These are phyloP conservation scores for Panicum hallii DNA, from an alignment of 202 grass and related monocot genomes.

Conservation along the genomic window DNA sequence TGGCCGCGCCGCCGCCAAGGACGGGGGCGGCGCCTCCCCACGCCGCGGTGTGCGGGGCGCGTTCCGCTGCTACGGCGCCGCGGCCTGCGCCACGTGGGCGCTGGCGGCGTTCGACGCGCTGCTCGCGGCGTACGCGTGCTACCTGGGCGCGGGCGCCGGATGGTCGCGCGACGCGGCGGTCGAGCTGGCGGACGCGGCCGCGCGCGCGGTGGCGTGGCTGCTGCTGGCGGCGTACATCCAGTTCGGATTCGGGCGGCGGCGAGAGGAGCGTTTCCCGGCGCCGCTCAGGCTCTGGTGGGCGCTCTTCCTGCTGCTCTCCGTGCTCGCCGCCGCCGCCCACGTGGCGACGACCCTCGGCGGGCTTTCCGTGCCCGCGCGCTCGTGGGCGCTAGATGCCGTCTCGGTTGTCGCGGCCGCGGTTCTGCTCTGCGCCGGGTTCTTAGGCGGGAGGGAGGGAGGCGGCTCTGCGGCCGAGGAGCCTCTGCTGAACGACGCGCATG, in stretches of 20 bases:
- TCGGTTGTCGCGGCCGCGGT: conserved; percentile 37
- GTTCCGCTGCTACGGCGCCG: conserved; percentile 39
- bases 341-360: conserved; percentile 28
- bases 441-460: conserved; percentile 30
- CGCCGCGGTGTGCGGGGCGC: too few relatives aligned
- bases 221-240: conserved; percentile 59
- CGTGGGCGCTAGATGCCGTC: conserved; percentile 67
- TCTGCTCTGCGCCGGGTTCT: conserved; percentile 53
- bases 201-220: conserved; percentile 64
- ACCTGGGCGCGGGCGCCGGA: conserved; percentile 23
- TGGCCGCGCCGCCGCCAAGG: neutral
- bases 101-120: conserved; percentile 41
- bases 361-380: conserved; percentile 29
- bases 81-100: conserved; percentile 42
- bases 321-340: conserved; percentile 41
- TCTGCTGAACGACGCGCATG: conserved; percentile 62
- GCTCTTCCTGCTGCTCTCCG: conserved; percentile 65
- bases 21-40: neutral
- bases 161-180: conserved; percentile 31
- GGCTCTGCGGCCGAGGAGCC: conserved; percentile 57
- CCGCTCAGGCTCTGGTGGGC: conserved; percentile 70
- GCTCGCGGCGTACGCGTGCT: conserved; percentile 43
- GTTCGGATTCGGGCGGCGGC: conserved; percentile 43
- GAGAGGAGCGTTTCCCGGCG: conserved; percentile 47
- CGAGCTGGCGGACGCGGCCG: conserved; percentile 46